Evolutionary conservation across 495 filamentous ascomycete genomes (phyloP).

Genomic region (Trichoderma asperelloides): DNA sequence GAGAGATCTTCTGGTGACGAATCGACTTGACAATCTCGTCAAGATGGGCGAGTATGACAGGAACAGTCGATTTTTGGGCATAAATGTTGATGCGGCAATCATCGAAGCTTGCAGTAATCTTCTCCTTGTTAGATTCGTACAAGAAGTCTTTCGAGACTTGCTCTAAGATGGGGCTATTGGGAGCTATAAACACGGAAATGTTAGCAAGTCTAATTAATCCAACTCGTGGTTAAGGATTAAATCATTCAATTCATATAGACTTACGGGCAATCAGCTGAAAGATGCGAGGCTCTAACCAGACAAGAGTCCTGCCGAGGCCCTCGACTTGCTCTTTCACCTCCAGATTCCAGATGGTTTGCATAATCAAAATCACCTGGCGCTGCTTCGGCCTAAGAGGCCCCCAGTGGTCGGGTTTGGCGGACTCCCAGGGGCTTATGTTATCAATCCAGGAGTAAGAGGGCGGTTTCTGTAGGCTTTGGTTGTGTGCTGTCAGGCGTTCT

Average conservation of each 20-base stretch:
- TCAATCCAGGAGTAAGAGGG: constrained; percentile 7
- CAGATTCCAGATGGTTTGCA: constrained; percentile 9
- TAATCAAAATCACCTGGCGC: constrained; percentile 6
- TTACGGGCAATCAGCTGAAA: constrained; percentile 12
- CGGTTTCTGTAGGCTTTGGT: constrained; percentile 6
- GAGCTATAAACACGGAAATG: not conserved
- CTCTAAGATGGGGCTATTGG: not conserved
- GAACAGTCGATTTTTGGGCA: not conserved
- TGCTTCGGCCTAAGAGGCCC: constrained; percentile 6
- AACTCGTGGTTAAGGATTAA: too few relatives aligned
- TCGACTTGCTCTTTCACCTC: not conserved
- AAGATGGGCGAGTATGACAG: not conserved
- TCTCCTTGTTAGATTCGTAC: not conserved
- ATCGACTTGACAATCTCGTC: not conserved
- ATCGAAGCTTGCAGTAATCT: not conserved
- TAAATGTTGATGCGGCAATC: not conserved
- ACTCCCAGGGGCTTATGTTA: not conserved
- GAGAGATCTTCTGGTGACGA: not conserved
- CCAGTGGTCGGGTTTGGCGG: constrained; percentile 7
- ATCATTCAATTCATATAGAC: too few relatives aligned
- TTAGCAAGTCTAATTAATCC: not conserved
- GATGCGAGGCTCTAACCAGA: constrained; percentile 10
- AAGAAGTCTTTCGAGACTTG: not conserved
- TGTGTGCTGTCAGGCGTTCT: not conserved
- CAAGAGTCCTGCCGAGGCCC: constrained; percentile 6